Percentiles rank a stretch among this genome's conserved stretches.
These are phyloP conservation scores for Carnegiea gigantea DNA, from an alignment of 179 eudicot species.

Conservation along the genomic window DNA sequence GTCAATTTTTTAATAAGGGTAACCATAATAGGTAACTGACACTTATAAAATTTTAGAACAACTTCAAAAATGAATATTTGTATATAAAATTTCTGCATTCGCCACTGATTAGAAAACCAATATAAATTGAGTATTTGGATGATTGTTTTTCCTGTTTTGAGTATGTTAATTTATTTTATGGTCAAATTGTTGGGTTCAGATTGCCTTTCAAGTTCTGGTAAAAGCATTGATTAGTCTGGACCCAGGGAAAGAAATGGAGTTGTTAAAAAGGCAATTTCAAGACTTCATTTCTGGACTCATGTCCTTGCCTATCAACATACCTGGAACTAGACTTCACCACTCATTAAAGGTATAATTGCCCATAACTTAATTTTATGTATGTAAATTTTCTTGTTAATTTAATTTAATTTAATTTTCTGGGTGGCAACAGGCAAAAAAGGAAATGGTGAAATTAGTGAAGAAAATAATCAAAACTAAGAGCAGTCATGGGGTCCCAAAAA, in stretches of 20 bases:
- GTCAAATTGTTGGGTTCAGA: conserved; percentile 35
- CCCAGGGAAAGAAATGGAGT: conserved; percentile 75
- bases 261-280: conserved; percentile 59
- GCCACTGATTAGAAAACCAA: too few species aligned
- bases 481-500: conserved; percentile 23
- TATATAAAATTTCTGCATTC: too few species aligned
- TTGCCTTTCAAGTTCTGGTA: conserved; percentile 83
- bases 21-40: too few species aligned
- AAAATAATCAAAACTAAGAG: conserved; percentile 56
- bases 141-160: background rate
- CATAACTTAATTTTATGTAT: background rate
- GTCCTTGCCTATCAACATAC: conserved; percentile 79
- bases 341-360: conserved; percentile 57
- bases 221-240: conserved; percentile 81
- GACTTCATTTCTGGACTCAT: conserved; percentile 90
- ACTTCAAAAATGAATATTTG: too few species aligned
- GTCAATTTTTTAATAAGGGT: too few species aligned
- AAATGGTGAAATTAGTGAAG: conserved; percentile 70
- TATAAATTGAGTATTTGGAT: too few species aligned
- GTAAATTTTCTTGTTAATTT: background rate
- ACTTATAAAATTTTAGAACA: too few species aligned
- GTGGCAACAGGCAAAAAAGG: conserved; percentile 70
- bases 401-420: background rate
- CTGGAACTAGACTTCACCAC: conserved; percentile 70
- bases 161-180: background rate